These are phyloP conservation scores for Xerocomus spinulosus DNA, from an alignment of 768 basidiomycete genomes.

Conservation along the genomic window DNA sequence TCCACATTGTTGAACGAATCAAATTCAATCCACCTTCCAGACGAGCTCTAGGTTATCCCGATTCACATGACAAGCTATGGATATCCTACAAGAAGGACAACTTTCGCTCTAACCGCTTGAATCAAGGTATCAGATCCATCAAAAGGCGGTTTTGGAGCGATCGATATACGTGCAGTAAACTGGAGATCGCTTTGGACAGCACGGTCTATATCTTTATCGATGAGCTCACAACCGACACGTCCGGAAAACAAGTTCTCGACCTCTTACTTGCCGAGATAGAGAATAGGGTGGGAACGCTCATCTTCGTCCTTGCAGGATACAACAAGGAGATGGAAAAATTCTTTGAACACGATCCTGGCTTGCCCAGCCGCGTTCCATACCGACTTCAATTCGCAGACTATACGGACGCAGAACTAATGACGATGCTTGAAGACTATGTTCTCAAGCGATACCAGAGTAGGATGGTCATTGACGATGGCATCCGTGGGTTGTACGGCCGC, in stretches of 20 bases:
- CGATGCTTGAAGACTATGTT: slow-evolving; percentile 50
- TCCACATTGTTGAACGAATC: too few species aligned
- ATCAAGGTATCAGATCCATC: too few species aligned
- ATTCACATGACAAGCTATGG: too few species aligned
- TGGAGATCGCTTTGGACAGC: too few species aligned
- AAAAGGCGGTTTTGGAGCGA: too few species aligned
- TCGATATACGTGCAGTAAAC: too few species aligned
- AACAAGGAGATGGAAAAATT: slow-evolving; percentile 71
- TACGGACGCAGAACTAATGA: slow-evolving; percentile 48
- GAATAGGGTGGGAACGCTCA: slow-evolving; percentile 56
- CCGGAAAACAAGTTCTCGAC: slow-evolving; percentile 59
- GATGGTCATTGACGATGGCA: slow-evolving; percentile 55
- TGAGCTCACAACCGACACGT: slow-evolving; percentile 47
- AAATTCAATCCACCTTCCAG: too few species aligned
- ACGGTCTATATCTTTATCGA: slow-evolving; percentile 69
- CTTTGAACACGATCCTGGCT: slow-evolving; percentile 71
- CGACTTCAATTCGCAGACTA: slow-evolving; percentile 59
- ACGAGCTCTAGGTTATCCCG: too few species aligned
- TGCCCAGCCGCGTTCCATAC: slow-evolving; percentile 65
- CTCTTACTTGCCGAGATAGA: slow-evolving; percentile 74
- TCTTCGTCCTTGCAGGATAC: slow-evolving; percentile 71
- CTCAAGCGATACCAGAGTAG: slow-evolving; percentile 41
- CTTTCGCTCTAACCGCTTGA: too few species aligned
- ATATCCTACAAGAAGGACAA: too few species aligned
- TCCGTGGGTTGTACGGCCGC: slow-evolving; percentile 50